Percentiles rank a stretch among this genome's conserved stretches.
Conservation (phyloP, 83 land plant species). For the Diphasiastrum complanatum region DNA sequence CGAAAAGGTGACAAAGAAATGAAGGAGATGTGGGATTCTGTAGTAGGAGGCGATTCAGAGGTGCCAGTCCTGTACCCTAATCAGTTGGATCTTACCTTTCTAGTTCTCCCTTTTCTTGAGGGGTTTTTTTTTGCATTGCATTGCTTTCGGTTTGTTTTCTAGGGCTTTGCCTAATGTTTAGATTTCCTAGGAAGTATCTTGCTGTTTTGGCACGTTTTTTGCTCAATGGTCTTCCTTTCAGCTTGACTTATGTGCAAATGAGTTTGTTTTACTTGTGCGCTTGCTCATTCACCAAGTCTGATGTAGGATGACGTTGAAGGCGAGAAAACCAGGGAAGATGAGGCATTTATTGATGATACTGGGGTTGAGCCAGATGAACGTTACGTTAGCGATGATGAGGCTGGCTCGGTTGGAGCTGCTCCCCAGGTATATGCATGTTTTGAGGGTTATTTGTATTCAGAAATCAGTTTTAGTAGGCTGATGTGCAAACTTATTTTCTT, state of each 20-base stretch:
- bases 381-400: conserved; percentile 68
- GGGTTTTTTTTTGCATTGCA: not conserved
- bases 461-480: too few species aligned
- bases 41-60: conserved; percentile 86
- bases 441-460: not conserved
- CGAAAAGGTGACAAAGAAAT: conserved; percentile 49
- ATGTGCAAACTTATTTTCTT: too few species aligned
- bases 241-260: not conserved
- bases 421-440: conserved; percentile 72
- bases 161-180: too few species aligned
- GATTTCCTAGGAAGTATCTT: too few species aligned
- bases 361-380: conserved; percentile 81
- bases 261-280: not conserved
- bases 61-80: conserved; percentile 18
- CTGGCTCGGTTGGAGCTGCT: conserved; percentile 47
- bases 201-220: too few species aligned
- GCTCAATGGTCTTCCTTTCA: not conserved
- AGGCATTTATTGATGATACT: conserved; percentile 88
- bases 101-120: not conserved
- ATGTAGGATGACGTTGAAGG: conserved; percentile 82
- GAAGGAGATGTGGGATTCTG: conserved; percentile 90
- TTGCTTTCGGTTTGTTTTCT: too few species aligned
- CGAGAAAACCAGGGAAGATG: conserved; percentile 61
- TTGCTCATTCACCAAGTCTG: not conserved
- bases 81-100: not conserved